Base-by-base conservation (phyloP, 805 yeast genomes). In the Metschnikowia chrysomelidarum region DNA sequence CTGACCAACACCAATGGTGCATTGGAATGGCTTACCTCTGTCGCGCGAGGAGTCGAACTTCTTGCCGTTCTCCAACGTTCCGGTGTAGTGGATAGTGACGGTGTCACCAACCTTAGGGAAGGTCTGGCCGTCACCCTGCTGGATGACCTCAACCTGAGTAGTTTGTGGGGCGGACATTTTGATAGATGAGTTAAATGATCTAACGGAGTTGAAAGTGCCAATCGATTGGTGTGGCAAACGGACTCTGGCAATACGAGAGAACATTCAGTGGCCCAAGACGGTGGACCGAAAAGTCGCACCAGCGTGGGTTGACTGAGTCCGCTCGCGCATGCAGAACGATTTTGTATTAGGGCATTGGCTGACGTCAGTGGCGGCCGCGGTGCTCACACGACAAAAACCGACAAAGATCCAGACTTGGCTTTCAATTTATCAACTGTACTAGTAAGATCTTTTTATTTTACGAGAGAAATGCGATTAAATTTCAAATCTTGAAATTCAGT, bases 31-130 rank as follows among this genome's bases (percentile, higher is more conserved):
- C 64, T 83, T 79, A 58, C 93, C 93, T 70, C 97, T 82, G 74
- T 87, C 95, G 53, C 88, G 76, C 38, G 97, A 88, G 35, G 96
- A 87, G 66, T 91, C 98, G 60, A 91, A 91, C 69, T 87, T 87
- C 73, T 86, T 87, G 56, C 98, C 98, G 65, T 86, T 85, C 66
- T 87, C 95, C 59, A 91, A 76, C 40, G 95, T 88, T 54, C 98
- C 98, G 34, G 86, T 83, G 78, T 91, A 91, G 71, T 91, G 97
- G 59, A 91, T 91, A 47, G 96, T 82, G 49, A 91, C 93, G 47
- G 72, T 67, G 69, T 89, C 96, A 53, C 97, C 97, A 25, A 70
- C 60, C 64, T 82, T 72, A 59, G 98, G 97, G 79, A 73, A 89
- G 54, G 80, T 82, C 59, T 71, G 75, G 47, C 93, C 95, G 63